Conservation (phyloP, 2,329 filamentous ascomycete genomes). For the Teratosphaeria pseudoeucalypti region DNA sequence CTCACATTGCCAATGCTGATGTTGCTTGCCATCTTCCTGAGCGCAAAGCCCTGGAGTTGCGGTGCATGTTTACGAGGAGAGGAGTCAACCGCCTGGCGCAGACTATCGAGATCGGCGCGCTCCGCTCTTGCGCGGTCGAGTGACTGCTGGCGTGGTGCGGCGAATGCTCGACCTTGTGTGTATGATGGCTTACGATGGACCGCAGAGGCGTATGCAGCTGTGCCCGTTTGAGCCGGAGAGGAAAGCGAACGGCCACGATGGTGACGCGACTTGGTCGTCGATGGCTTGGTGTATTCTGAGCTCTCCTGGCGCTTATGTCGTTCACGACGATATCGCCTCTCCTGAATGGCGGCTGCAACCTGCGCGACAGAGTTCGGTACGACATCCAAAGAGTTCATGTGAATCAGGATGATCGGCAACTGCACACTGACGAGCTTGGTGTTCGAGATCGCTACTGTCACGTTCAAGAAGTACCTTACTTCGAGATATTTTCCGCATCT, state of each 20-base stretch:
- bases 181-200: constrained; percentile 26
- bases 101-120: constrained; percentile 30
- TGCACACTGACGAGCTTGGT: constrained; percentile 44
- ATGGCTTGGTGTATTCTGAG: not conserved
- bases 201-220: constrained; percentile 11
- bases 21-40: constrained; percentile 16
- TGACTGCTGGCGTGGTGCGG: constrained; percentile 41
- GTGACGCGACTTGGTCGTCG: not conserved
- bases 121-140: constrained; percentile 36
- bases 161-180: constrained; percentile 43
- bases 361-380: constrained; percentile 46
- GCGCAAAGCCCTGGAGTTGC: constrained; percentile 7
- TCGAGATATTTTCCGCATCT: constrained; percentile 47
- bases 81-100: constrained; percentile 32
- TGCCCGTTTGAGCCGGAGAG: constrained; percentile 11
- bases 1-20: constrained; percentile 15
- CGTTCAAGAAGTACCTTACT: constrained; percentile 45
- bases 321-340: constrained; percentile 1
- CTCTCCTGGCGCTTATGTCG: constrained; percentile 2
- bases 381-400: constrained; percentile 48
- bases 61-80: constrained; percentile 33
- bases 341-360: constrained; percentile 37
- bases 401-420: constrained; percentile 45
- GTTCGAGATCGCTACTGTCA: constrained; percentile 36
- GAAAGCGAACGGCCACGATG: constrained; percentile 17